Evolutionary conservation across 2,329 filamentous ascomycete genomes (phyloP).

Genomic region (Fusarium praegraminearum): DNA sequence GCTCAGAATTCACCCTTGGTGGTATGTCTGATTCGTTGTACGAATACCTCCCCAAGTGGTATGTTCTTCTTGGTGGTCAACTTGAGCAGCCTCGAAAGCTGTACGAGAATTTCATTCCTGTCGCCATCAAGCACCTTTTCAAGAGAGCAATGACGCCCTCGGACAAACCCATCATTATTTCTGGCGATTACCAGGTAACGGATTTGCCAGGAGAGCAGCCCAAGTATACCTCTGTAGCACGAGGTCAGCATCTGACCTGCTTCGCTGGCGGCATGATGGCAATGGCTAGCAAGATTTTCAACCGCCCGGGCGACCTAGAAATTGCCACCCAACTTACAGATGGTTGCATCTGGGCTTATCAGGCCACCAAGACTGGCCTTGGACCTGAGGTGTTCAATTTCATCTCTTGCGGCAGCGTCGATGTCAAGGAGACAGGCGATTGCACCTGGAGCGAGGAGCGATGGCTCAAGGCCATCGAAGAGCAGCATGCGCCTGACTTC

Average conservation of each 20-base stretch:
- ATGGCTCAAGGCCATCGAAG: slow-evolving; percentile 48
- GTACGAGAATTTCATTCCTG: slow-evolving; percentile 56
- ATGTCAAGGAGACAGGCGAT: slow-evolving; percentile 48
- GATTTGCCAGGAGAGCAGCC: slow-evolving; percentile 37
- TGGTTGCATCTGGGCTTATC: slow-evolving; percentile 74
- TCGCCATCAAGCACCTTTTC: slow-evolving; percentile 70
- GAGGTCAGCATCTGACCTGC: slow-evolving; percentile 70
- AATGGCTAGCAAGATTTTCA: slow-evolving; percentile 70
- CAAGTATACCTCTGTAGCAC: slow-evolving; percentile 52
- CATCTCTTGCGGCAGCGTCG: slow-evolving; percentile 55
- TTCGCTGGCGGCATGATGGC: slow-evolving; percentile 77
- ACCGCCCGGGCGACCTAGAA: slow-evolving; percentile 65
- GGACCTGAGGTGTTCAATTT: slow-evolving; percentile 68
- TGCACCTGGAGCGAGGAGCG: slow-evolving; percentile 51
- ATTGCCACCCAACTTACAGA: slow-evolving; percentile 70
- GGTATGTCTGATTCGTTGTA: slow-evolving; percentile 70
- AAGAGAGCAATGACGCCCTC: slow-evolving; percentile 73
- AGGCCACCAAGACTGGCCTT: slow-evolving; percentile 68
- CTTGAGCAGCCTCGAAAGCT: slow-evolving; percentile 49
- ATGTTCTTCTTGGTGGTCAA: slow-evolving; percentile 73
- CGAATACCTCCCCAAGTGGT: slow-evolving; percentile 76
- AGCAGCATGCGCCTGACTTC: slow-evolving; percentile 45
- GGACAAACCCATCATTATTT: slow-evolving; percentile 70
- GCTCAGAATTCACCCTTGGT: slow-evolving; percentile 65
- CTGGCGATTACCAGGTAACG: slow-evolving; percentile 63